Conservation (phyloP, 2,329 filamentous ascomycete species). For the Aspergillus fructus region DNA sequence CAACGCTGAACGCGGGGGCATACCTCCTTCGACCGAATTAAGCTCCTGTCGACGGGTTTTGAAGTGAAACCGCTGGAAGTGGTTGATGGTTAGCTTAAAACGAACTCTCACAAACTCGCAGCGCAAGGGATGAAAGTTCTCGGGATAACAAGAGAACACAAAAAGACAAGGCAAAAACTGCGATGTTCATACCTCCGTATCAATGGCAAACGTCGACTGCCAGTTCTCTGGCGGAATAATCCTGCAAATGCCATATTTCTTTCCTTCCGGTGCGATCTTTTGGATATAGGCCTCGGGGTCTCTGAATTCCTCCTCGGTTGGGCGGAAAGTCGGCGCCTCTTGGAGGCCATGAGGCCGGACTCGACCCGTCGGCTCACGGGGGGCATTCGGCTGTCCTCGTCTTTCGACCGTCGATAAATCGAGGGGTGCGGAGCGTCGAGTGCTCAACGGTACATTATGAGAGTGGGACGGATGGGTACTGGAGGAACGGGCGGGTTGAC, state of each 20-base stretch:
- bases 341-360: slow-evolving; percentile 79
- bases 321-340: slow-evolving; percentile 86
- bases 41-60: slow-evolving; percentile 93
- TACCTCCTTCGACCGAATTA: slow-evolving; percentile 97
- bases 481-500: slow-evolving; percentile 40
- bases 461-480: slow-evolving; percentile 46
- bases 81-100: slow-evolving; percentile 19
- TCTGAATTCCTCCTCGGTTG: slow-evolving; percentile 90
- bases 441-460: slow-evolving; percentile 60
- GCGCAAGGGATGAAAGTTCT: background rate
- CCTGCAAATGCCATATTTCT: slow-evolving; percentile 88
- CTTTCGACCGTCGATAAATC: slow-evolving; percentile 90
- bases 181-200: slow-evolving; percentile 74
- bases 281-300: slow-evolving; percentile 92
- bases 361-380: slow-evolving; percentile 73
- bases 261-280: slow-evolving; percentile 84
- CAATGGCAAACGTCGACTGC: slow-evolving; percentile 94
- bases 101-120: background rate
- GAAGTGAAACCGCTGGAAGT: slow-evolving; percentile 84
- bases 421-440: slow-evolving; percentile 65
- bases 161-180: background rate
- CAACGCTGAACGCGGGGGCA: slow-evolving; percentile 31
- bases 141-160: background rate
- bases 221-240: slow-evolving; percentile 90
- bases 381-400: slow-evolving; percentile 75